A percentile compares a stretch with the other conserved stretches of the same genome.
Evolutionary conservation across 768 basidiomycete genomes (phyloP).

Genomic region (Suillus tomentosus): DNA sequence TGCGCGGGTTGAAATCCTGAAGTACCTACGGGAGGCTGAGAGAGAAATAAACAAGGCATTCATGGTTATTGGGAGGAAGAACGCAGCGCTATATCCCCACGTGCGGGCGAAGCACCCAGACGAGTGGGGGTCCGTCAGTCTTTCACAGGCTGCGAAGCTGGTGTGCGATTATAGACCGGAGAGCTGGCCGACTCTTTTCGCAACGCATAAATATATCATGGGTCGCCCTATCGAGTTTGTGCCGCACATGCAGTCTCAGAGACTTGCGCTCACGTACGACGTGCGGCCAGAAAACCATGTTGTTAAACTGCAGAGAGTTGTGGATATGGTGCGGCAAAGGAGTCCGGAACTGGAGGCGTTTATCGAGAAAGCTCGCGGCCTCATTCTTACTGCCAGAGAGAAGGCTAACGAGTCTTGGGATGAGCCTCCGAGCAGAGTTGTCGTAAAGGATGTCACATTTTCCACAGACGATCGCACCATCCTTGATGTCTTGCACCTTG

Average conservation of each 20-base stretch:
- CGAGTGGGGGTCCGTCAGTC: constrained; percentile 57
- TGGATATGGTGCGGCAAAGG: constrained; percentile 45
- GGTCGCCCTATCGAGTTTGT: constrained; percentile 52
- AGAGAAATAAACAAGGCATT: constrained; percentile 46
- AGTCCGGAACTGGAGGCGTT: constrained; percentile 50
- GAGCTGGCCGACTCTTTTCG: constrained; percentile 42
- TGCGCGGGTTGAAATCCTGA: constrained; percentile 68
- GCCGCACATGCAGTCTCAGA: constrained; percentile 47
- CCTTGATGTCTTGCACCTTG: constrained; percentile 57
- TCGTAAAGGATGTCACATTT: constrained; percentile 41
- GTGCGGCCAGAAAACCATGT: constrained; percentile 67
- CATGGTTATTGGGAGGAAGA: constrained; percentile 35
- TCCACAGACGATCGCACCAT: constrained; percentile 55
- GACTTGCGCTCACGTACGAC: constrained; percentile 51
- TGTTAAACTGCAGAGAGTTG: constrained; percentile 49
- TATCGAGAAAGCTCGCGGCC: constrained; percentile 45
- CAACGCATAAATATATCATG: constrained; percentile 69
- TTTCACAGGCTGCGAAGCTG: constrained; percentile 52
- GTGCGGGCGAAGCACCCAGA: constrained; percentile 48
- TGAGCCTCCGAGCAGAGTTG: constrained; percentile 31
- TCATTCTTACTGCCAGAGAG: constrained; percentile 41
- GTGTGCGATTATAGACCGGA: constrained; percentile 34
- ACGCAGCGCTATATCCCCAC: constrained; percentile 40
- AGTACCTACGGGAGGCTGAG: constrained; percentile 55
- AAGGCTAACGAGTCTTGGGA: constrained; percentile 33